phyloP scores from a whole-genome alignment of 2,329 filamentous ascomycete species.

The Nannizziopsis arthrosporioides region DNA sequence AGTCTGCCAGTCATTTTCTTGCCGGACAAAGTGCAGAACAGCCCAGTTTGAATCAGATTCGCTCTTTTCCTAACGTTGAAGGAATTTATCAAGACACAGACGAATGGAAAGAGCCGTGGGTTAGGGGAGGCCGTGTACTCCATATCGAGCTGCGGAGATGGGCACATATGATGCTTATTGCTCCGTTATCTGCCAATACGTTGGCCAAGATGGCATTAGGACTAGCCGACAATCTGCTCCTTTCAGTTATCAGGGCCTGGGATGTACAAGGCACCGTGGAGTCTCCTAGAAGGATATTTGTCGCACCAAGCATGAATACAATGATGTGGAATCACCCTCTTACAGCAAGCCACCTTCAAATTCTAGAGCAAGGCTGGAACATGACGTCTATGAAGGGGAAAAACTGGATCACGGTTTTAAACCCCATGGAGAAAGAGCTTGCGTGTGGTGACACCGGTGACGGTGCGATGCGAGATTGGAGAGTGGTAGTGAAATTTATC shows the following conservation, averaged over 20 bases:
- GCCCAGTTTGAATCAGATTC: conserved; percentile 52
- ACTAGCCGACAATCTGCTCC: conserved; percentile 62
- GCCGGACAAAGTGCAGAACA: conserved; percentile 65
- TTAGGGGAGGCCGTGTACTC: conserved; percentile 63
- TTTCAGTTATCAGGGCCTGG: conserved; percentile 73
- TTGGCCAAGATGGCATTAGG: conserved; percentile 75
- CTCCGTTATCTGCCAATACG: conserved; percentile 71
- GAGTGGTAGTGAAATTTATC: conserved; percentile 53
- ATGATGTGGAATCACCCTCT: conserved; percentile 79
- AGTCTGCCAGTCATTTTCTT: conserved; percentile 63
- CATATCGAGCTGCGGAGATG: conserved; percentile 80
- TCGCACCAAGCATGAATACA: conserved; percentile 71
- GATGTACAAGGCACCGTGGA: conserved; percentile 47
- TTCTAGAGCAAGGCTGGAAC: conserved; percentile 62
- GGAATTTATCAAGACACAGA: conserved; percentile 72
- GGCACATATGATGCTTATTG: conserved; percentile 70
- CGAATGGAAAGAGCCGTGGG: conserved; percentile 74
- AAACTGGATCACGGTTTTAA: conserved; percentile 30
- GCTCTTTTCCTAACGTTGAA: conserved; percentile 58
- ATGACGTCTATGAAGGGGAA: conserved; percentile 18
- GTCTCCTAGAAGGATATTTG: conserved; percentile 46
- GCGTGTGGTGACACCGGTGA: conserved; percentile 72
- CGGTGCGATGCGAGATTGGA: conserved; percentile 71
- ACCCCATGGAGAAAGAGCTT: conserved; percentile 33
- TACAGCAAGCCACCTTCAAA: conserved; percentile 55